A percentile compares a stretch with the other conserved stretches of the same genome.
phyloP scores from a whole-genome alignment of 345 rosid genomes.

The Geranium rotundifolium region DNA sequence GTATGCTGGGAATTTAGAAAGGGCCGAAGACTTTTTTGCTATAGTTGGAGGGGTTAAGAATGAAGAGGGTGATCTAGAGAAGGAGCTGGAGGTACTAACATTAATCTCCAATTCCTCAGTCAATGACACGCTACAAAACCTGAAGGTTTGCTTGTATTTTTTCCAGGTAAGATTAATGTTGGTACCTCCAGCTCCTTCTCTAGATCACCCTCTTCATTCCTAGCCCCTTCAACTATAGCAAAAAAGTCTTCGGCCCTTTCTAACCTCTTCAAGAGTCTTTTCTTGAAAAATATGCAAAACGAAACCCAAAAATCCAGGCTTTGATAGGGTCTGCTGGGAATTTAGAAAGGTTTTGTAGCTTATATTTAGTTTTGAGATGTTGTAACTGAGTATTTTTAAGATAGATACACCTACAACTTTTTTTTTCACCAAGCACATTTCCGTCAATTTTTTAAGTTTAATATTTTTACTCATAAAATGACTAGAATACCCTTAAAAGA shows the following conservation, averaged over 20 bases:
- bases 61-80: conserved; percentile 84
- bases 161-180: conserved; percentile 70
- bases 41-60: conserved; percentile 58
- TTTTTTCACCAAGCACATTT: too few species aligned
- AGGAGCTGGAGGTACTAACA: conserved; percentile 35
- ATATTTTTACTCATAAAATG: too few species aligned
- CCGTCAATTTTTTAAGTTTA: too few species aligned
- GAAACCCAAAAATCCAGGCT: conserved; percentile 56
- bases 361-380: too few species aligned
- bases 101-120: conserved; percentile 31
- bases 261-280: too few species aligned
- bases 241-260: too few species aligned
- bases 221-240: too few species aligned
- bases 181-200: too few species aligned
- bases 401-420: too few species aligned
- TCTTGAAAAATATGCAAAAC: conserved; percentile 70
- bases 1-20: conserved; percentile 72
- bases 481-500: too few species aligned
- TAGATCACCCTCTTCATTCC: too few species aligned
- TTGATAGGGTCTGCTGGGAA: conserved; percentile 89
- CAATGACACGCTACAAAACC: conserved; percentile 50
- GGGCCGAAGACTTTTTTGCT: conserved; percentile 75
- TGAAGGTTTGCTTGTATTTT: conserved; percentile 78
- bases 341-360: conserved; percentile 50
- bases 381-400: too few species aligned